Base-by-base conservation (phyloP, 768 basidiomycete species). In the Russula lepida region DNA sequence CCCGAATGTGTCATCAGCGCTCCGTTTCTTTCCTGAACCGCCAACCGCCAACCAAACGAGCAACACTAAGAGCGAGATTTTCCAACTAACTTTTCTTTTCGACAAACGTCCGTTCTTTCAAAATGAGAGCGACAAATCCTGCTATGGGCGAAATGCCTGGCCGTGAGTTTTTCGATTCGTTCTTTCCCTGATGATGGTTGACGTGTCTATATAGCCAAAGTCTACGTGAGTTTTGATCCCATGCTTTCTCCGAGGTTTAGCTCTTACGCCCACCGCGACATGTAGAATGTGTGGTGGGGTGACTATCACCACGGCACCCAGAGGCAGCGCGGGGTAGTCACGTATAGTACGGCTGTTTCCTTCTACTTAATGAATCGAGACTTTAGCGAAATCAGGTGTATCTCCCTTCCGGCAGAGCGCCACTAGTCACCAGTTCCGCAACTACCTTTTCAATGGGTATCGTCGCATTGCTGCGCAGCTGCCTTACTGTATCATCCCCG, bases 201-300 rank as follows among this genome's bases (percentile, higher is more conserved):
- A 61, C 39, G 25, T 56, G 35, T 59, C 17, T 44, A 11, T 33
- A 49, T 59, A 92, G 90, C 81, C 75, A 87, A 88, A 76, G 79
- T 79, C 77, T 92, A 83, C 73, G 89, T 91, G 77, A 81, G 89
- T 77, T 43, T 21, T 28, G 21, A 25, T 37, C 54, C 53, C 46
- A 54, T 7, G 19, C 35, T 17, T 11, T 23, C 19, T 1, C 17
- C 15, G 37, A 17, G 15, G 23, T 6, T 9, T 49, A 25, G 8
- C 21, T 44, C 54, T 57, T 27, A 47, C 41, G 11, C 33, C 19
- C 15, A 13, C 37, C 48, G 48, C 46, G 53, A 17, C 49, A 33
- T 47, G n/a, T 71, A 93, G 89, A 86, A 79, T 72, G 78, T 85
- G 55, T 94, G 92, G 92, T 95, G 92, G 92, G 92, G 91, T 76